Percentiles rank a stretch among this genome's conserved stretches.
phyloP scores from a whole-genome alignment of 495 filamentous ascomycete species.

The Pseudoneurospora amorphoporcata region DNA sequence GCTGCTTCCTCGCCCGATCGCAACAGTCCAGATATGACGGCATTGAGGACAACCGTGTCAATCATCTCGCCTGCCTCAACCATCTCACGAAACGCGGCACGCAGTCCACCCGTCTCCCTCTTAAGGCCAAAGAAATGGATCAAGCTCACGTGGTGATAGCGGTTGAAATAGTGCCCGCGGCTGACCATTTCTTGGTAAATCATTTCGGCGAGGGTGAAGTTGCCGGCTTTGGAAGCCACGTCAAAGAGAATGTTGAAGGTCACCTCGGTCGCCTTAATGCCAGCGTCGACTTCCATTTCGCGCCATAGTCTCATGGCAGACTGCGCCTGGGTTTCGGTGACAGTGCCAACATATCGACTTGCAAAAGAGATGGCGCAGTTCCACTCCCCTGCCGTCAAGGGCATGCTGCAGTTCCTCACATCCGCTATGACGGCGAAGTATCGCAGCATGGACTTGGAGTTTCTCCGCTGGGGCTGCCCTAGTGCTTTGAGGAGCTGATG shows the following conservation, averaged over 20 bases:
- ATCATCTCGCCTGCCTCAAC: constrained; percentile 76
- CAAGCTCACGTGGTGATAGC: constrained; percentile 64
- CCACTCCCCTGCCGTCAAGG: constrained; percentile 61
- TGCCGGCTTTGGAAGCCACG: constrained; percentile 71
- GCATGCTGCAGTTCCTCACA: constrained; percentile 55
- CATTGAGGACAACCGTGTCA: constrained; percentile 79
- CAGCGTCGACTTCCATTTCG: constrained; percentile 70
- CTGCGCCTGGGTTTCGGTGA: constrained; percentile 54
- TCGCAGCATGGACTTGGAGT: constrained; percentile 55
- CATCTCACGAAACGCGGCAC: constrained; percentile 62
- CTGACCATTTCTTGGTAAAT: constrained; percentile 68
- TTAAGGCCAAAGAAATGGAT: constrained; percentile 76
- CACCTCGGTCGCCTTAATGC: constrained; percentile 51
- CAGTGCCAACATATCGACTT: constrained; percentile 53
- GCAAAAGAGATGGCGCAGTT: constrained; percentile 72
- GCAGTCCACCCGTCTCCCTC: constrained; percentile 55
- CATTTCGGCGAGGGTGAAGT: constrained; percentile 72
- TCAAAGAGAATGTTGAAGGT: constrained; percentile 93
- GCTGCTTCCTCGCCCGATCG: constrained; percentile 57
- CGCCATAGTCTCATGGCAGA: constrained; percentile 73
- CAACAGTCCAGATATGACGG: constrained; percentile 68
- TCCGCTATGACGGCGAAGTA: constrained; percentile 80
- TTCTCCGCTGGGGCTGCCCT: constrained; percentile 48
- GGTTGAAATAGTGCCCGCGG: constrained; percentile 53
- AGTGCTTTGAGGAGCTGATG: constrained; percentile 59